Conservation (phyloP, 169 alveolate species). For the Plasmodium falciparum region DNA sequence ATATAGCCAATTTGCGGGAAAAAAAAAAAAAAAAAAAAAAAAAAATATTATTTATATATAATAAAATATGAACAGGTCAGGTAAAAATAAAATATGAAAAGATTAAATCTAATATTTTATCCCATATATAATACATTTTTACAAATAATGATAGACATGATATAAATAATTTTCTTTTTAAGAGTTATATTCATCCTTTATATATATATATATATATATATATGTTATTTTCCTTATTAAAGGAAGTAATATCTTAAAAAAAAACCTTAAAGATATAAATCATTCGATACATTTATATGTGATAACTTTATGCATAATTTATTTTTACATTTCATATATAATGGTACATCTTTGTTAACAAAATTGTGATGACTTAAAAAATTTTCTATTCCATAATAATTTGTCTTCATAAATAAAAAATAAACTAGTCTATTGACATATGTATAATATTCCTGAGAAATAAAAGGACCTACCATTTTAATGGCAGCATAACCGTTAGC, state of each 20-base stretch:
- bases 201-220: no score
- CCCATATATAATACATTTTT: no score
- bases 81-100: no score
- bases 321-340: conserved; percentile 72
- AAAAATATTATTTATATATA: no score
- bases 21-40: no score
- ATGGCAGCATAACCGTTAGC: conserved; percentile 73
- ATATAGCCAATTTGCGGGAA: no score
- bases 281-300: conserved; percentile 58
- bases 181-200: no score
- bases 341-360: conserved; percentile 21
- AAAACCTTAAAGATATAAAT: conserved; percentile 33
- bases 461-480: conserved; percentile 43
- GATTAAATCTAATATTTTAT: no score
- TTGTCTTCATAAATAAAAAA: conserved; percentile 67
- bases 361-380: conserved; percentile 42
- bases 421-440: conserved; percentile 53
- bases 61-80: no score
- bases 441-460: conserved; percentile 66
- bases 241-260: neutral
- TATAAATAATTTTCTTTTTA: no score
- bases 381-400: conserved; percentile 19
- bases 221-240: neutral
- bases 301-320: conserved; percentile 72
- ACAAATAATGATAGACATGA: no score